Conservation (phyloP, 1,139 yeast species). For the Taphrina flavorubra region DNA sequence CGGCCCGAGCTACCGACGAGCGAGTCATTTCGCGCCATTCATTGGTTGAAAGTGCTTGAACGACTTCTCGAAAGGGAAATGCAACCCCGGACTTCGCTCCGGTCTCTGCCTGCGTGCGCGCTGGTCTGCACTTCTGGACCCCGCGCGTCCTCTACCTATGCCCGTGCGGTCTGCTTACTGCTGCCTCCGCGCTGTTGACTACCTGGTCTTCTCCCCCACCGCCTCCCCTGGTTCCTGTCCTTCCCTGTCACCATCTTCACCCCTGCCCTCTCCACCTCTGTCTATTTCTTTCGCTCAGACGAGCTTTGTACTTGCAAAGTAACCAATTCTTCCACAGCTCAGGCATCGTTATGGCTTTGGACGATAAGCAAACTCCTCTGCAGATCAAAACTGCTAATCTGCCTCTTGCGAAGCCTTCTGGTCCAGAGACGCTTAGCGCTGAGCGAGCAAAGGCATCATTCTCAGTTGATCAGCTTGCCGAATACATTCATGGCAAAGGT, state of each 20-base stretch:
- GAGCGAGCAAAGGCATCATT: constrained; percentile 41
- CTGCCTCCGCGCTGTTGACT: constrained; percentile 7
- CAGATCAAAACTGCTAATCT: constrained; percentile 33
- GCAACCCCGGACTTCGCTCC: constrained; percentile 3
- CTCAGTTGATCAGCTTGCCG: constrained; percentile 29
- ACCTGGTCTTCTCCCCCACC: not conserved
- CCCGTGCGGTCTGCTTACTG: constrained; percentile 1
- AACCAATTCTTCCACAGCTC: not conserved
- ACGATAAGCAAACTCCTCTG: constrained; percentile 31
- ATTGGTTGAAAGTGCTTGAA: not conserved
- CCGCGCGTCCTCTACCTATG: not conserved
- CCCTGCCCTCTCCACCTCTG: constrained; percentile 5
- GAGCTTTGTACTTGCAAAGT: not conserved
- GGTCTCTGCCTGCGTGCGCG: no score
- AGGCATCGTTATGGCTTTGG: constrained; percentile 17
- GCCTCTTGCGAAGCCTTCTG: constrained; percentile 31
- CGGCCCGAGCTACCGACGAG: constrained; percentile 8
- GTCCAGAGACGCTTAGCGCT: constrained; percentile 27
- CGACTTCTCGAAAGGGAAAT: not conserved
- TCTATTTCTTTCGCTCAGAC: not conserved
- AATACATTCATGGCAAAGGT: constrained; percentile 38
- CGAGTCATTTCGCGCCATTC: not conserved
- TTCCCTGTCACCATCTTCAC: constrained; percentile 7
- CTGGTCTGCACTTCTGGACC: not conserved
- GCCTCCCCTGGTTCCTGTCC: constrained; percentile 8